Evolutionary conservation across 129 eudicot genomes (phyloP), one percentile per base, ranked within the genome.

Genomic region (Saposhnikovia divaricata): DNA sequence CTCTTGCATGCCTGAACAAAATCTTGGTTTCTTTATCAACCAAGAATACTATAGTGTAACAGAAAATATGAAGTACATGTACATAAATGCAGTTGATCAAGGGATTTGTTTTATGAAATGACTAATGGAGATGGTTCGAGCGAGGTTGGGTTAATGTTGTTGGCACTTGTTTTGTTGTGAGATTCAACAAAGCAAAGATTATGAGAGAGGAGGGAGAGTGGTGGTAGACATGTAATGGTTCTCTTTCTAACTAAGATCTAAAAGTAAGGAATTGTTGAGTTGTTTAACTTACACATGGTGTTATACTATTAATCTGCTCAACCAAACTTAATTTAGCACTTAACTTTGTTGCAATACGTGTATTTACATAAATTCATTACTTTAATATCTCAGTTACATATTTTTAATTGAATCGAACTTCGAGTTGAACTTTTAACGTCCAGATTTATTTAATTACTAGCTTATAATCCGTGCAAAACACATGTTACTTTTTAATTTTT

Each of bases 231-330:
- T 23, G 75, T 25, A 57, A 15, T 39, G 48, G 48, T 72, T 72
- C 18, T 72, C 6, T 72, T 72, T 39, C 28, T 43, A 23, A 43
- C 27, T 15, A 77, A 27, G 77, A 71, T 40, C 82, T 80, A 31
- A 15, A 12, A 39, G 39, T 47, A 59, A 55, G 46, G 78, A 73
- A 40, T 75, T 77, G 80, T 80, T 72, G 76, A 77, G 82, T 80
- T 85, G 81, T 71, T 47, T 74, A 18, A 39, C 75, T 71, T 71
- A 31, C 40, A 25, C 34, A n/a, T 61, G 69, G 69, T 61, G 28
- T 61, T 61, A 1, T 4, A 25, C 72, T 66, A 66, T 28, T 9
- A 66, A 25, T 72, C 72, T 70, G 31, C 78, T 77, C 77, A 75
- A 80, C 65, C 66, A 57, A 57, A 57, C 65, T 57, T 57, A 18